These are phyloP conservation scores for Amaranthus hypochondriacus DNA, from an alignment of 148 eudicot genomes.

Conservation along the genomic window DNA sequence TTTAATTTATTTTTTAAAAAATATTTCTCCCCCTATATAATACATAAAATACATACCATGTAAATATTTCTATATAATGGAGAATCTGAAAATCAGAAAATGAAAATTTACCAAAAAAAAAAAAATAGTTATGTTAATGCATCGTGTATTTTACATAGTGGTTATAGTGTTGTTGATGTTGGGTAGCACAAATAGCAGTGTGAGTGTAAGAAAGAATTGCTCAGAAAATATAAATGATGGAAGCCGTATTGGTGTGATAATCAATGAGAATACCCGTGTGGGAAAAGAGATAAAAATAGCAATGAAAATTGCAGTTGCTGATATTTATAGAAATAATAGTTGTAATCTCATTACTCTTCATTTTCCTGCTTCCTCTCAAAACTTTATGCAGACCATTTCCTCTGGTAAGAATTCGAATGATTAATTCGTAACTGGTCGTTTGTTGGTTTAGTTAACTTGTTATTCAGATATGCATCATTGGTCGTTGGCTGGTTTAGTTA, in stretches of 20 bases:
- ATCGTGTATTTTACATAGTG: background rate
- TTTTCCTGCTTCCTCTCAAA: conserved; percentile 16
- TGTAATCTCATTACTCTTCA: conserved; percentile 22
- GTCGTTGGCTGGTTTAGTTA: too few species aligned
- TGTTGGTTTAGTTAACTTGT: too few species aligned
- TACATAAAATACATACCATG: too few species aligned
- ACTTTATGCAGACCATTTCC: conserved; percentile 9
- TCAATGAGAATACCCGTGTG: conserved; percentile 25
- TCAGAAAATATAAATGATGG: background rate
- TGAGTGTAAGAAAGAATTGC: background rate
- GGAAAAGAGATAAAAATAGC: conserved; percentile 34
- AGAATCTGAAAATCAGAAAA: too few species aligned
- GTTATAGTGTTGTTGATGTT: conserved; percentile 4
- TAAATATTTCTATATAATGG: background rate
- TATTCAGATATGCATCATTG: too few species aligned
- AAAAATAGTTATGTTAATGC: background rate
- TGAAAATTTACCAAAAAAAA: background rate
- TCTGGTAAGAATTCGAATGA: background rate
- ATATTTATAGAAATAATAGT: conserved; percentile 1
- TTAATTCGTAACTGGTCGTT: too few species aligned
- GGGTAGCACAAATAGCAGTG: background rate
- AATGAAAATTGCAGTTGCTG: conserved; percentile 33
- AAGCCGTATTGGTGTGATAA: conserved; percentile 23
- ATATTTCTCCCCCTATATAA: too few species aligned
- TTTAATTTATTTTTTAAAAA: too few species aligned